Evolutionary conservation across 1,284 basidiomycete genomes (phyloP).

Genomic region (Rhizoctonia solani): DNA sequence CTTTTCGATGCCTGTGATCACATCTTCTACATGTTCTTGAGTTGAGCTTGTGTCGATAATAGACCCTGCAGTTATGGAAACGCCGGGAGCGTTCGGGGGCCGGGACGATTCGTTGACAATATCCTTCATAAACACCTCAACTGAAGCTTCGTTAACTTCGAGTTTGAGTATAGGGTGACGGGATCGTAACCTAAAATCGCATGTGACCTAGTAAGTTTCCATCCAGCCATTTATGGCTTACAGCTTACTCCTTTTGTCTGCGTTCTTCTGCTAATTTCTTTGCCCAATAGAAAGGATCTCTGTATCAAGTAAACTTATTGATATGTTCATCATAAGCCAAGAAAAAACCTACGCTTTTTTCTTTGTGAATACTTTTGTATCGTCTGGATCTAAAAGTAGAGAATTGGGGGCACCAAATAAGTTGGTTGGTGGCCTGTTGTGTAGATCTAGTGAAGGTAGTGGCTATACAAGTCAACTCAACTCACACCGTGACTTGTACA

Average conservation of each 20-base stretch:
- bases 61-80: not conserved
- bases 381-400: too few relatives aligned
- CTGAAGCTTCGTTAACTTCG: not conserved
- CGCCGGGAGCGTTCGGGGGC: conserved; percentile 6
- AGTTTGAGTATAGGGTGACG: conserved; percentile 18
- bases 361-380: not conserved
- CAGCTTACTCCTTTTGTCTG: conserved; percentile 17
- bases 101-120: conserved; percentile 6
- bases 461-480: not conserved
- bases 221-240: not conserved
- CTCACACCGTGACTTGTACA: not conserved
- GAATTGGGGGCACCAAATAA: conserved; percentile 23
- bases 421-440: not conserved
- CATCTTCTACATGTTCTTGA: conserved; percentile 6
- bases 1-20: conserved; percentile 1
- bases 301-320: too few relatives aligned
- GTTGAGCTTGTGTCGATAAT: conserved; percentile 17
- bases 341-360: conserved; percentile 24
- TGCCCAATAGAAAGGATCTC: conserved; percentile 30
- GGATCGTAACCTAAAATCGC: not conserved
- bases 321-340: too few relatives aligned
- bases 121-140: conserved; percentile 24
- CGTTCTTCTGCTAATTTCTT: conserved; percentile 27
- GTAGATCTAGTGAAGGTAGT: not conserved
- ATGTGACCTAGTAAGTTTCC: not conserved